Evolutionary conservation across 164 flowering plant genomes (phyloP).

Genomic region (Litsea cubeba): DNA sequence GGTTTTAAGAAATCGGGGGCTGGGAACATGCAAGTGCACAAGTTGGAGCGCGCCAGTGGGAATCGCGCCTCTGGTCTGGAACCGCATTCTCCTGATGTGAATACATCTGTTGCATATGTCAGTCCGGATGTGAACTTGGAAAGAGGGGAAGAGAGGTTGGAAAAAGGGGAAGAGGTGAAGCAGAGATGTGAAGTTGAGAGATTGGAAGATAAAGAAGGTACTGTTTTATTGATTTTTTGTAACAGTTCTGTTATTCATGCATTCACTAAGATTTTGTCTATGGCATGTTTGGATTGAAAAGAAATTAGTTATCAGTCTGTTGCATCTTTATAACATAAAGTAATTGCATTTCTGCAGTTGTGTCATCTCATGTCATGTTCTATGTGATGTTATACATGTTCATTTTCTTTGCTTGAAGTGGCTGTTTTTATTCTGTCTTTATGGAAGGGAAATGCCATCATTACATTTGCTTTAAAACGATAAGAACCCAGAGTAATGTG

Average conservation of each 20-base stretch:
- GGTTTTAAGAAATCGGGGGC: conserved; percentile 33
- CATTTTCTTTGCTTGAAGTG: too few species aligned
- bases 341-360: too few species aligned
- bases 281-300: background rate
- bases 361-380: too few species aligned
- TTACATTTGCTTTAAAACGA: too few species aligned
- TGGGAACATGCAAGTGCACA: conserved; percentile 36
- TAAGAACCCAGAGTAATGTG: too few species aligned
- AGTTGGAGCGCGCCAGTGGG: conserved; percentile 35
- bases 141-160: conserved; percentile 18
- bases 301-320: too few species aligned
- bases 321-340: too few species aligned
- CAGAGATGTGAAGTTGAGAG: conserved; percentile 14
- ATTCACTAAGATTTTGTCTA: too few species aligned
- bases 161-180: conserved; percentile 24
- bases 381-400: too few species aligned
- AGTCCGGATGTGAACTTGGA: conserved; percentile 11
- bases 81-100: conserved; percentile 14
- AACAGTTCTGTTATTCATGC: background rate
- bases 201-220: conserved; percentile 19
- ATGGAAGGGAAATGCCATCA: too few species aligned
- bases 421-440: too few species aligned
- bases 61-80: conserved; percentile 23
- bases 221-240: background rate
- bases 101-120: conserved; percentile 9